Evolutionary conservation across 1,284 basidiomycete species (phyloP).

Genomic region (Cystobasidium sp.): DNA sequence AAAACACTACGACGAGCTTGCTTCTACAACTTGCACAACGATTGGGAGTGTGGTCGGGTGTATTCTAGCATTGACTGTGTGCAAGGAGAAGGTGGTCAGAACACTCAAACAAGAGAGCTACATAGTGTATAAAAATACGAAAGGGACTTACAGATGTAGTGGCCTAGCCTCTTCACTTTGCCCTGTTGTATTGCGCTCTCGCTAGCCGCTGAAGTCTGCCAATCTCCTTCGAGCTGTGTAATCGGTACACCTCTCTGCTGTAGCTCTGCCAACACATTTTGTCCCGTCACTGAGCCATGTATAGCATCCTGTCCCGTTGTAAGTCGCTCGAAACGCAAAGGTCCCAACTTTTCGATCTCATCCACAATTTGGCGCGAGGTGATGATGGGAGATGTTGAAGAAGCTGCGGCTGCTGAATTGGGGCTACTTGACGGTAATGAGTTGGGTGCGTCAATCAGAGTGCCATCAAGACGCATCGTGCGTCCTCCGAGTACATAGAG

Average conservation of each 20-base stretch:
- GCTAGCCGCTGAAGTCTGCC: not conserved
- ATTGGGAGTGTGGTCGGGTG: not conserved
- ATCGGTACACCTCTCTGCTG: slow-evolving; percentile 22
- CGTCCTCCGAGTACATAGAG: slow-evolving; percentile 35
- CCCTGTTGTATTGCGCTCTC: slow-evolving; percentile 25
- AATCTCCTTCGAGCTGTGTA: slow-evolving; percentile 32
- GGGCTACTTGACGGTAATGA: not conserved
- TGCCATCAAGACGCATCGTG: slow-evolving; percentile 22
- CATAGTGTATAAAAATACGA: not conserved
- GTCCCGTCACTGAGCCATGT: slow-evolving; percentile 37
- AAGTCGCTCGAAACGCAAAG: slow-evolving; percentile 15
- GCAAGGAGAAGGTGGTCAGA: not conserved
- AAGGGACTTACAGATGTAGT: slow-evolving; percentile 36
- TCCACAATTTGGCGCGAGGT: not conserved
- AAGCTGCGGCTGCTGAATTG: not conserved
- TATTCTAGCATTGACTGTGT: slow-evolving; percentile 1
- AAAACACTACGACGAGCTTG: not conserved
- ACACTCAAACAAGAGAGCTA: not conserved
- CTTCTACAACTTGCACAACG: slow-evolving; percentile 11
- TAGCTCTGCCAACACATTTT: slow-evolving; percentile 27
- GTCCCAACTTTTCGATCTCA: slow-evolving; percentile 20
- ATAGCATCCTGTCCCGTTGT: slow-evolving; percentile 29
- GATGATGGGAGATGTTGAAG: not conserved
- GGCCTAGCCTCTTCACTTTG: slow-evolving; percentile 31
- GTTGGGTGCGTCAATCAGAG: not conserved